Percentiles rank a stretch among this genome's conserved stretches.
These are phyloP conservation scores for Linnemannia elongata DNA, from an alignment of 192 early-diverging fungal genomes.

Conservation along the genomic window DNA sequence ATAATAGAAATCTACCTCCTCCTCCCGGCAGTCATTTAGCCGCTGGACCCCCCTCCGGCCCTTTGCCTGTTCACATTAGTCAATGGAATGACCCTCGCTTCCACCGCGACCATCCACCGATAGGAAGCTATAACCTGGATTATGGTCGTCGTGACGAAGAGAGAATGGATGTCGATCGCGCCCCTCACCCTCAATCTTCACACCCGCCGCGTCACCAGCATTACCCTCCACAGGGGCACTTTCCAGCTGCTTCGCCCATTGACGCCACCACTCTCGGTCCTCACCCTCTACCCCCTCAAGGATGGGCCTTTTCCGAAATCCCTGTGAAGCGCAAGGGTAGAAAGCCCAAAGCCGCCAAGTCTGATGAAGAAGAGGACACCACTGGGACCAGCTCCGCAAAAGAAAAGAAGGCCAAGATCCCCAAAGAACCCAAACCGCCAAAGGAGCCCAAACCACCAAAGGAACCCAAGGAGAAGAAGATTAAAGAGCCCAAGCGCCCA, in stretches of 20 bases:
- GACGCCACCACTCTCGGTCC: neutral
- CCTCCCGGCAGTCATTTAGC: neutral
- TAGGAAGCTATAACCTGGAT: neutral
- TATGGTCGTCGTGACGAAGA: neutral
- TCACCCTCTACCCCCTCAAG: neutral
- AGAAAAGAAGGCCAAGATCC: constrained; percentile 11
- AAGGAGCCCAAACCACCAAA: constrained; percentile 39
- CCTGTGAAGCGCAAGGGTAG: constrained; percentile 32
- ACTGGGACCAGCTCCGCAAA: neutral
- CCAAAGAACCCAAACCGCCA: constrained; percentile 14
- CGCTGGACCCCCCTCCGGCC: neutral
- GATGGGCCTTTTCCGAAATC: neutral
- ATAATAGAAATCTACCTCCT: neutral
- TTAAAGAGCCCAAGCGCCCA: constrained; percentile 13
- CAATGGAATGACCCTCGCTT: neutral
- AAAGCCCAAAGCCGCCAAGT: constrained; percentile 37
- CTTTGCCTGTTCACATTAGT: neutral
- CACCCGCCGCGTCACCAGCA: neutral
- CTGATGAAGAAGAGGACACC: constrained; percentile 10
- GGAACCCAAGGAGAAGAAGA: constrained; percentile 18
- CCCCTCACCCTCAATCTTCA: neutral
- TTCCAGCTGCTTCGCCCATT: constrained; percentile 31
- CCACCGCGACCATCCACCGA: neutral
- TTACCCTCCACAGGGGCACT: neutral
- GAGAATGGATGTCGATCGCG: neutral